phyloP scores from a whole-genome alignment of 169 alveolate species.

The Besnoitia besnoiti region DNA sequence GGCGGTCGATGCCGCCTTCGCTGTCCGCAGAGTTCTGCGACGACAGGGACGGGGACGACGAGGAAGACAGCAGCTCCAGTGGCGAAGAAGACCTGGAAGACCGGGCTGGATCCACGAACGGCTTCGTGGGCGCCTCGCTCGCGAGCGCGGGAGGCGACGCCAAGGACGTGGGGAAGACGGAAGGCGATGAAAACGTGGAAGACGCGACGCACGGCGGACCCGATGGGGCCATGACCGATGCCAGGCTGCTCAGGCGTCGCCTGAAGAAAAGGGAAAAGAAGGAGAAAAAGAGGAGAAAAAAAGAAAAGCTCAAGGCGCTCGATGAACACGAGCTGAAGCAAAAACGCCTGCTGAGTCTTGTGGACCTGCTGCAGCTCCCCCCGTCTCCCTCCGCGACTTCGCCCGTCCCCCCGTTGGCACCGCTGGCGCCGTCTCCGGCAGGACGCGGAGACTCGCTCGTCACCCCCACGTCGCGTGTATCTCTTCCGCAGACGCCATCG shows the following conservation, averaged over 20 bases:
- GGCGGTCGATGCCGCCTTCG: not conserved
- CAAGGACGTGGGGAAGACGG: not conserved
- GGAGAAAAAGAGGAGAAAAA: slow-evolving; percentile 30
- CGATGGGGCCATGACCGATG: not conserved
- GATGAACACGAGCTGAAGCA: slow-evolving; percentile 9
- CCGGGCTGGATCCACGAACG: not conserved
- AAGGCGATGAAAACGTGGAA: not conserved
- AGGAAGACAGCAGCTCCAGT: not conserved
- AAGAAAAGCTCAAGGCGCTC: slow-evolving; percentile 1
- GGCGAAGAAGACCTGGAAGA: not conserved
- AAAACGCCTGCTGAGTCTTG: slow-evolving; percentile 7
- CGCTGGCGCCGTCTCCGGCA: not conserved
- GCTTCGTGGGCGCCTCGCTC: not conserved
- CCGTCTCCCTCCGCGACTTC: not conserved
- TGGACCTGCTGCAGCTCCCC: slow-evolving; percentile 27
- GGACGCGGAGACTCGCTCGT: not conserved
- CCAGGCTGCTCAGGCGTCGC: slow-evolving; percentile 1
- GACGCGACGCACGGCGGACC: not conserved
- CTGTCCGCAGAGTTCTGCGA: not conserved
- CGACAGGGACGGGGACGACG: not conserved
- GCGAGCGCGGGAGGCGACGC: not conserved
- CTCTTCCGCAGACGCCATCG: not conserved
- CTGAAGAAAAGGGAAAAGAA: slow-evolving; percentile 28
- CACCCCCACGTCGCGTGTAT: not conserved
- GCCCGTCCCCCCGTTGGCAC: not conserved